phyloP scores from a whole-genome alignment of 208 protist species.

The Acanthamoeba royreba region DNA sequence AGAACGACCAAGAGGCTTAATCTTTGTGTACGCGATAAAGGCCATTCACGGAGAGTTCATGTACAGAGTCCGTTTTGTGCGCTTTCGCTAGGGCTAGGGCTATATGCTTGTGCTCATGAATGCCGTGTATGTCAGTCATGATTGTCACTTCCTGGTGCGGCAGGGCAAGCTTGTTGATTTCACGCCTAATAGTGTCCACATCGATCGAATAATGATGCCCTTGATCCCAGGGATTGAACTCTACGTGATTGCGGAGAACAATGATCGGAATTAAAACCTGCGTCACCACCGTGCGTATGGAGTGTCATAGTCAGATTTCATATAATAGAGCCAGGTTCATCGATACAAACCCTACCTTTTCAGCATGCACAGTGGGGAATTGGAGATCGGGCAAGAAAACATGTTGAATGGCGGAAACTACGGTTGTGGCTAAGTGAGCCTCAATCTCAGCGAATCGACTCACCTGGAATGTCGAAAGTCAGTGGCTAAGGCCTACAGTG shows the following conservation, averaged over 20 bases:
- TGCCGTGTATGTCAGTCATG: neutral
- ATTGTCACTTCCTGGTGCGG: neutral
- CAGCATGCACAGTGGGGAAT: neutral
- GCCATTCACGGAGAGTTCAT: neutral
- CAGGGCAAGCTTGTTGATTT: neutral
- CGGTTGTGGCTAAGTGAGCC: neutral
- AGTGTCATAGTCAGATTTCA: neutral
- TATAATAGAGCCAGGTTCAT: neutral
- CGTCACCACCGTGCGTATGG: neutral
- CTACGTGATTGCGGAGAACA: conserved; percentile 9
- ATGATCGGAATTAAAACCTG: neutral
- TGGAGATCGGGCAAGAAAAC: neutral
- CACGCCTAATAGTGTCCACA: neutral
- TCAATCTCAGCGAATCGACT: neutral
- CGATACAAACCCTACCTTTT: neutral
- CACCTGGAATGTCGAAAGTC: neutral
- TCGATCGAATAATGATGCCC: neutral
- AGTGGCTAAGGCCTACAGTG: neutral
- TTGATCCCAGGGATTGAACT: neutral
- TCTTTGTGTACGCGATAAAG: neutral
- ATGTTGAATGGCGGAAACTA: neutral
- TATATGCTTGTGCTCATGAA: conserved; percentile 35
- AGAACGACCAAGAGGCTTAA: too few species aligned
- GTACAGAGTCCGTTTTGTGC: neutral
- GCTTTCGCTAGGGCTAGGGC: neutral